Evolutionary conservation across 495 filamentous ascomycete genomes (phyloP).

Genomic region (Paragyromitra xinjiangensis): DNA sequence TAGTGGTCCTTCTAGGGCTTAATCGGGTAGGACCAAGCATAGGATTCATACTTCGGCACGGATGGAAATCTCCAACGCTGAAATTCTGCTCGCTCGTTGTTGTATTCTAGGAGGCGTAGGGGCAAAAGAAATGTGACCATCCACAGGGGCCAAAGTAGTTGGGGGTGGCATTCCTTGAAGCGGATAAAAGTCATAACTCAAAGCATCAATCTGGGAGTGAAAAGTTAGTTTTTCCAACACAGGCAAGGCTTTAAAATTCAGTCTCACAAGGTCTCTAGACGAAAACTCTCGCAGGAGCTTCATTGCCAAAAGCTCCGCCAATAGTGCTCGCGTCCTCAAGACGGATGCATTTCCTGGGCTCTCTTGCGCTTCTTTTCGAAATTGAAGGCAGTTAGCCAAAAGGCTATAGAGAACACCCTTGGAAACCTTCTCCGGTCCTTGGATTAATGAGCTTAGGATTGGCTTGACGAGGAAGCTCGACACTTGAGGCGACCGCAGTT

Average conservation of each 20-base stretch:
- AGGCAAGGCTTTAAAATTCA: neutral
- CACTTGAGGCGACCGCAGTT: constrained; percentile 90
- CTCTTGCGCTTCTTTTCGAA: constrained; percentile 81
- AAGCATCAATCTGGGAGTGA: constrained; percentile 70
- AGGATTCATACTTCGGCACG: constrained; percentile 64
- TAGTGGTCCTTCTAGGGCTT: neutral
- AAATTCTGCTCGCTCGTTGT: constrained; percentile 67
- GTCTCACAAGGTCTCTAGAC: constrained; percentile 74
- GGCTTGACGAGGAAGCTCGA: constrained; percentile 96
- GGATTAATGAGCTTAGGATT: constrained; percentile 64
- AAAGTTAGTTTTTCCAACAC: constrained; percentile 35
- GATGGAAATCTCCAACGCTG: constrained; percentile 90
- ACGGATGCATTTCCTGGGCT: constrained; percentile 84
- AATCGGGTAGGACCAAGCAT: neutral
- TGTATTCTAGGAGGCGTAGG: constrained; percentile 57
- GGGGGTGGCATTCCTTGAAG: constrained; percentile 72
- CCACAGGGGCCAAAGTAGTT: constrained; percentile 59
- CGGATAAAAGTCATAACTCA: constrained; percentile 94
- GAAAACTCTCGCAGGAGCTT: constrained; percentile 87
- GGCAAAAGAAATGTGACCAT: constrained; percentile 41
- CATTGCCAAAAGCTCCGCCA: constrained; percentile 91
- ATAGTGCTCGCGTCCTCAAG: constrained; percentile 80
- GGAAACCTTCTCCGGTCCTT: constrained; percentile 84
- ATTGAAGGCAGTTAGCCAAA: constrained; percentile 92
- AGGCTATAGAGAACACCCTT: constrained; percentile 86